These are phyloP conservation scores for Medicago lupulina DNA, from an alignment of 306 rosid species.

Conservation along the genomic window DNA sequence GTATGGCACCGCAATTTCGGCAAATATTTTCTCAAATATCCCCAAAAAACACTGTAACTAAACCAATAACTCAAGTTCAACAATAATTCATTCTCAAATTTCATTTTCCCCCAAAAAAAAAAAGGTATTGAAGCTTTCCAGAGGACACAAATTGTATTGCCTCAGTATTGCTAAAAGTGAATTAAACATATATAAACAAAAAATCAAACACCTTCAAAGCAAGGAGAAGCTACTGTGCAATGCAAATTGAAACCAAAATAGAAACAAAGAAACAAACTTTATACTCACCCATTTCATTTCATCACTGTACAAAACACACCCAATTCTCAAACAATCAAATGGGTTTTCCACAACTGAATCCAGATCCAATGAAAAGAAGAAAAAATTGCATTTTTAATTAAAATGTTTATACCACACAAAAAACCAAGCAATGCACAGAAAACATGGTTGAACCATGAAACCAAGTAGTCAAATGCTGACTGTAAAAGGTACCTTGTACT, in stretches of 20 bases:
- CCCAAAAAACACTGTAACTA: constrained; percentile 15
- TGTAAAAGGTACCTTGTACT: constrained; percentile 41
- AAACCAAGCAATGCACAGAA: constrained; percentile 48
- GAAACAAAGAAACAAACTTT: constrained; percentile 31
- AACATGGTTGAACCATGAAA: not conserved
- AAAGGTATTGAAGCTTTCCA: not conserved
- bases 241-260: constrained; percentile 20
- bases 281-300: constrained; percentile 33
- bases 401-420: constrained; percentile 26
- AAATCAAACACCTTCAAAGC: constrained; percentile 21
- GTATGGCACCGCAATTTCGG: too few species aligned
- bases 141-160: not conserved
- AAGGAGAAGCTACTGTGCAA: constrained; percentile 26
- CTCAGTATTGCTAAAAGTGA: not conserved
- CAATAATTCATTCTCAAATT: not conserved
- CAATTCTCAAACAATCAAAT: constrained; percentile 29
- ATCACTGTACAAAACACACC: constrained; percentile 36
- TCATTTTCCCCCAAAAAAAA: not conserved
- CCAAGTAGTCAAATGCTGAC: constrained; percentile 32
- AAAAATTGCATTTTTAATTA: constrained; percentile 11
- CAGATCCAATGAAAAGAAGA: constrained; percentile 50
- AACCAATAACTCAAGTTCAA: constrained; percentile 1
- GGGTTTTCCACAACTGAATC: constrained; percentile 8
- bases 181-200: constrained; percentile 8
- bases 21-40: constrained; percentile 34